Evolutionary conservation across 352 stramenopile species (phyloP), one percentile per base, ranked within the genome.

Genomic region (Pythium sukuiense): DNA sequence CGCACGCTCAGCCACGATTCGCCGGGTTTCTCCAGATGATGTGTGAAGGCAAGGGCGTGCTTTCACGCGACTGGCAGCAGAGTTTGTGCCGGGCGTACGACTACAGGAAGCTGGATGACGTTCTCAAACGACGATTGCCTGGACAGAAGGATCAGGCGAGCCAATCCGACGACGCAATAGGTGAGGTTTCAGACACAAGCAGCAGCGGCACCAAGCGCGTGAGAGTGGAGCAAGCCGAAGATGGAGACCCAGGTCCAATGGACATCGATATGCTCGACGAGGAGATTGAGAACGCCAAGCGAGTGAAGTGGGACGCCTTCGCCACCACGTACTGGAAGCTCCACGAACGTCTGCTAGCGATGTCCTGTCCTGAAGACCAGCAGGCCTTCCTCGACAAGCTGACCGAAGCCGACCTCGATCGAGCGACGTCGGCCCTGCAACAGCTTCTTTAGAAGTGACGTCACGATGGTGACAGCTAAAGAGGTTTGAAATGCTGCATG

Each of bases 361-460:
- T 85, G 2, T 71, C 71, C 11, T 72, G 71, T 0, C 59, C 81
- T 8, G 55, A 63, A 9, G 63, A 71, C 32, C 55, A 74, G 33
- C 57, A 76, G 20, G 55, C 64, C 49, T 67, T 74, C 50, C 59
- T 67, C 1, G 65, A 69, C 20, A 58, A 79, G 2, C 55, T 89
- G n/a, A 72, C 65, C 0, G 76, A 79, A 8, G 65, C 76, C 6
- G 80, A 89, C 26, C 63, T 89, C 14, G 77, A 85, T 32, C 63
- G 77, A n/a, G 78, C 81, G 7, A 83, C 76, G 1, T 62, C 65
- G 18, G 59, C 83, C 13, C 75, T 89, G 7, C 65, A 81, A 45
- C 71, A 68, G 35, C 67, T 89, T n/a, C 67, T 89, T 20, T 20
- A 50, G 24, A 69, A 55, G 65, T 70, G 43, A 79, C 20, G 72